Percentiles rank a stretch among this genome's conserved stretches.
Conservation (phyloP, 2,329 filamentous ascomycete species). For the Beauveria pseudobassiana region DNA sequence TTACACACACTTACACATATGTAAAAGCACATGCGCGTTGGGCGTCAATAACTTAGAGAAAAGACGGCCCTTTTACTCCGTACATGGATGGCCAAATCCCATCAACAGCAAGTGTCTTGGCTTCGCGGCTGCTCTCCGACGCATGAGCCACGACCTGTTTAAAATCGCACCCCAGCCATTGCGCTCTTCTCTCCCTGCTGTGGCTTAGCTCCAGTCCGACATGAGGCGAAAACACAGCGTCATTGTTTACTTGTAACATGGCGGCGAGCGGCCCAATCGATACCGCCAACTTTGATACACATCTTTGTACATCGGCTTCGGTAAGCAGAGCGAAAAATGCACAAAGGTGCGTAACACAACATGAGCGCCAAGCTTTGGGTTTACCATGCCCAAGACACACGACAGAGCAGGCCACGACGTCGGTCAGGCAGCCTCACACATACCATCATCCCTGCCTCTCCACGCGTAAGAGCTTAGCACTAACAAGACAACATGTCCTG, state of each 20-base stretch:
- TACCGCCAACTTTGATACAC: neutral
- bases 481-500: no score
- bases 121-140: no score
- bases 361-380: constrained; percentile 3
- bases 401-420: neutral
- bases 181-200: no score
- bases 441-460: neutral
- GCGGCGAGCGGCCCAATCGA: neutral
- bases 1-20: no score
- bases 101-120: neutral
- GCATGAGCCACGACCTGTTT: no score
- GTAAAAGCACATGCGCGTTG: neutral
- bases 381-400: neutral
- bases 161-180: no score
- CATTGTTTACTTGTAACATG: neutral
- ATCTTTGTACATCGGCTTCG: neutral
- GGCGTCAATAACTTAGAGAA: neutral
- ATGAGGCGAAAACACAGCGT: no score
- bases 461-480: neutral
- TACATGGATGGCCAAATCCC: neutral
- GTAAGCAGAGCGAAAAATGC: neutral
- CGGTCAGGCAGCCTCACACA: neutral
- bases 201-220: no score
- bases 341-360: neutral
- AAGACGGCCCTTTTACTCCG: no score